Base-by-base conservation (phyloP, 2,329 filamentous ascomycete species). In the Plenodomus biglobosus region DNA sequence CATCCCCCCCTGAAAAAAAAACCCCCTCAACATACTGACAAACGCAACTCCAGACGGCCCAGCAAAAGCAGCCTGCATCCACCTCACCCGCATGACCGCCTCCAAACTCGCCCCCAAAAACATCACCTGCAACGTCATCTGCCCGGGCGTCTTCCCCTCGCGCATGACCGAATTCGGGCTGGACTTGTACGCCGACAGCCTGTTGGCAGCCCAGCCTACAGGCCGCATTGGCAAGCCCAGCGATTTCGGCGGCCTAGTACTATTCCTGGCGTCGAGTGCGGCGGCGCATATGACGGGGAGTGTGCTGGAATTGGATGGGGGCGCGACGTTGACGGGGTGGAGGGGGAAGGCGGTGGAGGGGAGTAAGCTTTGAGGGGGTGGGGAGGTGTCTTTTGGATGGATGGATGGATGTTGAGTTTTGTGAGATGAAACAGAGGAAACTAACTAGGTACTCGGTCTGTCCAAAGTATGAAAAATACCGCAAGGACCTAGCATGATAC, bases 81-180 rank as follows among this genome's bases (percentile, higher is more conserved):
- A 81, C 58, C 70, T 81, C 44, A 79, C 75, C 56, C 76, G 78
- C 35, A 73, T 78, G 40, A 71, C 78, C 38, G 78, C 78, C 16
- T 75, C 74, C 17, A 79, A 80, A 52, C 67, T 81, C 40, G 78
- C 78, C 11, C 73, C 72, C 22, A 73, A 77, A 50, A 78, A 80
- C 51, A 78, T 81, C 59, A 80, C 76, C 74, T 78, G 74, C 50
- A 78, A 76, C 43, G 68, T 68, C 32, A 67, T 75, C 40, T 75
- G 72, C 52, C 73, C 70, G 0, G 73, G 73, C n/a, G 72, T 75
- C 13, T 81, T 81, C 55, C 72, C 79, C 38, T 78, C 75, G 22
- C 77, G 79, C 39, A 81, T 81, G 78, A 80, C 80, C 54, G 75
- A 72, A n/a, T 79, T 76, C 24, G 80, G 78, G 0, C 66, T 83